Evolutionary conservation across 2,329 filamentous ascomycete species (phyloP).

Genomic region (Penicillium sp.): DNA sequence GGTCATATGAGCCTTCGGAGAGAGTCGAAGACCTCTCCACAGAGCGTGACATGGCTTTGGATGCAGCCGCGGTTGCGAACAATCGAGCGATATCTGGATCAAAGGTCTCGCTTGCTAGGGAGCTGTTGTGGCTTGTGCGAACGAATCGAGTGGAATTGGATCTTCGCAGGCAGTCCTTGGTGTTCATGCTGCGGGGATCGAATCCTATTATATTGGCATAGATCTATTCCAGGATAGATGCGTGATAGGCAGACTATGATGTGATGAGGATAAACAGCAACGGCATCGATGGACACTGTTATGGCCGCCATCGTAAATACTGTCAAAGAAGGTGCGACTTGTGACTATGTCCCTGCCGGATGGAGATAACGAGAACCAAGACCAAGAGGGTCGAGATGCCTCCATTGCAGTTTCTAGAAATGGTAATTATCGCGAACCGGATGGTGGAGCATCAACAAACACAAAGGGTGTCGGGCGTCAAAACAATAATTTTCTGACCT

Average conservation of each 20-base stretch:
- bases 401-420: constrained; percentile 5
- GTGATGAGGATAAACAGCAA: neutral
- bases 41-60: constrained; percentile 47
- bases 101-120: constrained; percentile 31
- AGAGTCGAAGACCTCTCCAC: constrained; percentile 34
- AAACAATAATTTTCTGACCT: neutral
- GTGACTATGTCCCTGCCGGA: neutral
- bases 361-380: neutral
- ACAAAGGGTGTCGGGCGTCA: neutral
- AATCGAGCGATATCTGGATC: constrained; percentile 36
- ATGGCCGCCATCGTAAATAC: neutral
- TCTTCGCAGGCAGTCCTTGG: constrained; percentile 39
- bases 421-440: neutral
- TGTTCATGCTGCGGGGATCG: constrained; percentile 20
- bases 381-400: neutral
- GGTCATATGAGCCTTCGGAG: constrained; percentile 34
- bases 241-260: constrained; percentile 13
- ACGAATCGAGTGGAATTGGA: constrained; percentile 47
- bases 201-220: constrained; percentile 13
- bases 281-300: neutral
- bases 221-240: constrained; percentile 19
- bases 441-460: neutral
- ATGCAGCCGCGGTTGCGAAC: constrained; percentile 49
- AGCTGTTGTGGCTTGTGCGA: constrained; percentile 32
- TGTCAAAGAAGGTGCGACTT: neutral